Conservation (phyloP, 306 rosid species). For the Boehmeria nivea region DNA sequence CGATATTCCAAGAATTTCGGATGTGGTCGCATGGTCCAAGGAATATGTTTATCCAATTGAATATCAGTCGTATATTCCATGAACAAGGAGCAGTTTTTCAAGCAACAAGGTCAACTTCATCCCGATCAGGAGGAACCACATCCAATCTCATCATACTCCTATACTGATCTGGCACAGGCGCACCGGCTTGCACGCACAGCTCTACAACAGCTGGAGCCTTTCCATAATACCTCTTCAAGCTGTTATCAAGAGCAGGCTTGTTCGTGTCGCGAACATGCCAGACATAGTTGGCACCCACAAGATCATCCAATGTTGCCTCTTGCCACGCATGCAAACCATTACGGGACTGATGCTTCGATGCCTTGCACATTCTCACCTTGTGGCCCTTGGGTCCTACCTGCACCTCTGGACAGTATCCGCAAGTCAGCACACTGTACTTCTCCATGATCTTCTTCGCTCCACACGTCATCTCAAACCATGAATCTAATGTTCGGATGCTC, state of each 20-base stretch:
- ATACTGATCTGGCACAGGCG: constrained; percentile 58
- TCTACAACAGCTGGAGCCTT: constrained; percentile 91
- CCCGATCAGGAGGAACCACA: constrained; percentile 66
- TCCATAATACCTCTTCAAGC: constrained; percentile 78
- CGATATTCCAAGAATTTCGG: no score
- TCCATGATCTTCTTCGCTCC: constrained; percentile 75
- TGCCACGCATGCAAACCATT: constrained; percentile 94
- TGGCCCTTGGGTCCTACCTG: constrained; percentile 90
- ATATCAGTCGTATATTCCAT: no score
- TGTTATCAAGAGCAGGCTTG: constrained; percentile 55
- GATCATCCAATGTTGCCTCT: constrained; percentile 66
- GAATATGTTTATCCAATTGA: no score
- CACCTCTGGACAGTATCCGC: constrained; percentile 81
- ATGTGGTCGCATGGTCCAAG: no score
- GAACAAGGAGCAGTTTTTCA: no score
- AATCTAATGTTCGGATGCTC: constrained; percentile 41
- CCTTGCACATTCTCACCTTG: constrained; percentile 83
- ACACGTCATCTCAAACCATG: constrained; percentile 69
- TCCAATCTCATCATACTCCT: constrained; percentile 88
- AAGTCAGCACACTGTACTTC: constrained; percentile 57
- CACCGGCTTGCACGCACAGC: constrained; percentile 75
- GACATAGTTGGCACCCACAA: constrained; percentile 66
- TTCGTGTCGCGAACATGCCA: constrained; percentile 71
- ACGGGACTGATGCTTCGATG: constrained; percentile 83
- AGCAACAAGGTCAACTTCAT: constrained; percentile 72